Evolutionary conservation across 352 stramenopile genomes (phyloP), one percentile per base, ranked within the genome.

Genomic region (Salisapilia sapeloensis): DNA sequence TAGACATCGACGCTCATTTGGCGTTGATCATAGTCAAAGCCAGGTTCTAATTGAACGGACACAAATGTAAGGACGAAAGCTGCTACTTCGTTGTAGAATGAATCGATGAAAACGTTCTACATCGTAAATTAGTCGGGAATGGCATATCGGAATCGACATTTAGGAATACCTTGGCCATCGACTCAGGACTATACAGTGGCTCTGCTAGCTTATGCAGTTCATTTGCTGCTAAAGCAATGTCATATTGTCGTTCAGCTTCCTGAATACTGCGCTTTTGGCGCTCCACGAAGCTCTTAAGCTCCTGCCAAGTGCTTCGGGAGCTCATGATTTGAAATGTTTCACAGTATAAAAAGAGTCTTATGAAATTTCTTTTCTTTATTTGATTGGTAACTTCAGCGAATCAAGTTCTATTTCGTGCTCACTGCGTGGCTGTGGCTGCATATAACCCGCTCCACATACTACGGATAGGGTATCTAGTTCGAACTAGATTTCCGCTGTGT

Each of bases 31-130:
- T 46, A 35, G 7, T 50, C 57, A 27, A 84, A 70, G 33, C 57
- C 60, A 4, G 48, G 41, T 17, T 77, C 61, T 2, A 81, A 16
- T 38, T 61, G 56, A 14, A 67, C 38, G 4, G 52, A 44, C 13
- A 78, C 69, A 25, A 78, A 81, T 8, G 40, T 40, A 27, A 84
- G 29, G 19, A 78, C 12, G 21, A 81, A 78, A 9, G 31, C 35
- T 6, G 49, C 38, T 10, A 81, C 46, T 2, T 81, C 64, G 4
- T 65, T 56, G 29, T 81, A 84, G 31, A 71, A 60, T 13, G 42
- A 10, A 12, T 69, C 55, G 18, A 79, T 12, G 26, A 67, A 84
- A 23, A 81, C 34, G 11, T 18, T 26, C 64, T 84, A 26, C 2
- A 5, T 27, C 8, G 29, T 33, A 15, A 15, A 19, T 33, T 12